Evolutionary conservation across 2,329 filamentous ascomycete species (phyloP).

Genomic region (Blastomyces parvus): DNA sequence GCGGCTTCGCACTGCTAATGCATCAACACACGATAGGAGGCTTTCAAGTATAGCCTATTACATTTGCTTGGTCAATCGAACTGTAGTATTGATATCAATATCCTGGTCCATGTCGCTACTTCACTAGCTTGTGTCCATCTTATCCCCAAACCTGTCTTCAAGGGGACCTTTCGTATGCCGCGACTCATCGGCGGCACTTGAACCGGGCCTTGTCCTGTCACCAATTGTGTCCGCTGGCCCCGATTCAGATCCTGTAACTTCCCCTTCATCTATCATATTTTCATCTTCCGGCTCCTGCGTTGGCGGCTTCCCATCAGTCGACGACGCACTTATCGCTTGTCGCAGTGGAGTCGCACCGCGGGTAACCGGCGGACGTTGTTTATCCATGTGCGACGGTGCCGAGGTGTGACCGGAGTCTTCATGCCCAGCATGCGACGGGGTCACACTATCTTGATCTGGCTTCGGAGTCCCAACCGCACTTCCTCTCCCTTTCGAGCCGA

Average conservation of each 20-base stretch:
- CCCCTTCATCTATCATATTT: slow-evolving; percentile 48
- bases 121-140: slow-evolving; percentile 54
- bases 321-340: slow-evolving; percentile 23
- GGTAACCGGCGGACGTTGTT: slow-evolving; percentile 19
- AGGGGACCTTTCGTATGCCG: slow-evolving; percentile 40
- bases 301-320: slow-evolving; percentile 27
- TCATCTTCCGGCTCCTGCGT: slow-evolving; percentile 45
- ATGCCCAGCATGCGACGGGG: slow-evolving; percentile 27
- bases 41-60: not conserved
- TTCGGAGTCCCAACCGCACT: slow-evolving; percentile 43
- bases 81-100: slow-evolving; percentile 2
- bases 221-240: slow-evolving; percentile 20
- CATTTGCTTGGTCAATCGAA: not conserved
- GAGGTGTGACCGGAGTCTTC: slow-evolving; percentile 26
- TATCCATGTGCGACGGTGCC: slow-evolving; percentile 26
- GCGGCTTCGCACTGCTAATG: not conserved
- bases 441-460: slow-evolving; percentile 38
- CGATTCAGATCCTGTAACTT: slow-evolving; percentile 30
- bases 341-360: slow-evolving; percentile 32
- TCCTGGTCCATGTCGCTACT: not conserved
- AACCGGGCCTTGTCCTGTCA: slow-evolving; percentile 14
- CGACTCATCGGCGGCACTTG: slow-evolving; percentile 31
- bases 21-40: not conserved
- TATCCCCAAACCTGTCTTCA: slow-evolving; percentile 42
- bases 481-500: slow-evolving; percentile 39